A percentile compares a stretch with the other conserved stretches of the same genome.
These are phyloP conservation scores for Drechmeria coniospora DNA, from an alignment of 2,329 filamentous ascomycete genomes.

Conservation along the genomic window DNA sequence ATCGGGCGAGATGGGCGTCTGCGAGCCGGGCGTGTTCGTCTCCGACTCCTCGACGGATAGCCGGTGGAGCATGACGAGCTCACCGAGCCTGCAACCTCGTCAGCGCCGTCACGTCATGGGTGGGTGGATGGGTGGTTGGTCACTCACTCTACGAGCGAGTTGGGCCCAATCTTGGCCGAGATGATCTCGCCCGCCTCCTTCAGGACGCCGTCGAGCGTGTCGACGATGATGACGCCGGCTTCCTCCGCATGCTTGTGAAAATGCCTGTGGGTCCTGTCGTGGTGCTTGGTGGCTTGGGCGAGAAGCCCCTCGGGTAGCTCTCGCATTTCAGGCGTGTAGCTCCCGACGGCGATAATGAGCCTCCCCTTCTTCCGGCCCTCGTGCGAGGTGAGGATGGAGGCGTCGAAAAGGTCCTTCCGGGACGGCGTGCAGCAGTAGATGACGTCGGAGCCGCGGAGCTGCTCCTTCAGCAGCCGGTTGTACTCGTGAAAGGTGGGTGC, in stretches of 20 bases:
- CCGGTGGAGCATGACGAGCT: conserved; percentile 50
- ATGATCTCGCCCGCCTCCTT: conserved; percentile 80
- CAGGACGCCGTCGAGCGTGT: conserved; percentile 64
- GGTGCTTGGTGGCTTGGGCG: conserved; percentile 38
- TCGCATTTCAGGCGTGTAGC: conserved; percentile 56
- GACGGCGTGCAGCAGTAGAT: conserved; percentile 85
- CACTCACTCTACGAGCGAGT: conserved; percentile 64
- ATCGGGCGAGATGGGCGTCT: conserved; percentile 7
- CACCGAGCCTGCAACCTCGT: conserved; percentile 43
- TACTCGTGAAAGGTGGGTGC: conserved; percentile 59
- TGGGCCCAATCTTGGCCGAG: conserved; percentile 54
- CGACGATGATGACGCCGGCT: conserved; percentile 53
- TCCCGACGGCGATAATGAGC: conserved; percentile 58
- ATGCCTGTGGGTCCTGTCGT: conserved; percentile 33
- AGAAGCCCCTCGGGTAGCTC: conserved; percentile 71
- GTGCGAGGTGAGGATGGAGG: conserved; percentile 51
- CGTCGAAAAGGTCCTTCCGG: conserved; percentile 59
- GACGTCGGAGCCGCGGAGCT: conserved; percentile 58
- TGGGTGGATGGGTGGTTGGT: background rate
- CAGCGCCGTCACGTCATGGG: conserved; percentile 5
- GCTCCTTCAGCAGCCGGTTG: conserved; percentile 49
- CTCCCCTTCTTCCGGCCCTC: conserved; percentile 56
- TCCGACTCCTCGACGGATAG: conserved; percentile 25
- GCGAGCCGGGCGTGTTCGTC: conserved; percentile 14
- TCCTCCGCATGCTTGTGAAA: conserved; percentile 52